These are phyloP conservation scores for Metschnikowia lunata DNA, from an alignment of 805 yeast species.

Conservation along the genomic window DNA sequence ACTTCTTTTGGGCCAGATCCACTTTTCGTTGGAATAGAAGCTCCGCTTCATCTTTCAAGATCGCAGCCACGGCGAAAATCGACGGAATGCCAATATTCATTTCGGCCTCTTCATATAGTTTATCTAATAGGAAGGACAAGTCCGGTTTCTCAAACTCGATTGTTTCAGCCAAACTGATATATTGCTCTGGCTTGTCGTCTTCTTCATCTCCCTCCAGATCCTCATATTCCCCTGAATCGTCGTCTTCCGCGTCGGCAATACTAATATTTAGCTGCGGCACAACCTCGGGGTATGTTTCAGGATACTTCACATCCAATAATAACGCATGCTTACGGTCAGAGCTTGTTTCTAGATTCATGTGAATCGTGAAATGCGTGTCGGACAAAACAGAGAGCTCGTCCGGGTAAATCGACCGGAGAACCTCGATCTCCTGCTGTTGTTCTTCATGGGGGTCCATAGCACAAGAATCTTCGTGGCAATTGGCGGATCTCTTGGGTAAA, in stretches of 20 bases:
- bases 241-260: conserved; percentile 29
- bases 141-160: conserved; percentile 54
- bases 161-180: conserved; percentile 52
- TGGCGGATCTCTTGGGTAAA: no score
- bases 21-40: conserved; percentile 56
- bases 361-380: conserved; percentile 51
- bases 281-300: conserved; percentile 77
- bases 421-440: conserved; percentile 85
- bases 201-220: conserved; percentile 27
- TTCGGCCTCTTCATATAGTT: conserved; percentile 57
- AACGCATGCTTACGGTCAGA: conserved; percentile 56
- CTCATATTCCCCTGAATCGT: conserved; percentile 36
- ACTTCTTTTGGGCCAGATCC: conserved; percentile 46
- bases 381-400: conserved; percentile 64
- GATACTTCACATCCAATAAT: conserved; percentile 60
- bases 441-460: conserved; percentile 76
- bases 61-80: conserved; percentile 71
- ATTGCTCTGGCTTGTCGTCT: conserved; percentile 19
- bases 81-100: conserved; percentile 89
- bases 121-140: conserved; percentile 33
- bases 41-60: conserved; percentile 81
- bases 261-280: conserved; percentile 54
- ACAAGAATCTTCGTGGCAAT: no score
- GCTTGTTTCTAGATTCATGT: conserved; percentile 62
- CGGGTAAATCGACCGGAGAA: conserved; percentile 86